Conservation (phyloP, 257 asterid genomes). For the Solanum rostratum region DNA sequence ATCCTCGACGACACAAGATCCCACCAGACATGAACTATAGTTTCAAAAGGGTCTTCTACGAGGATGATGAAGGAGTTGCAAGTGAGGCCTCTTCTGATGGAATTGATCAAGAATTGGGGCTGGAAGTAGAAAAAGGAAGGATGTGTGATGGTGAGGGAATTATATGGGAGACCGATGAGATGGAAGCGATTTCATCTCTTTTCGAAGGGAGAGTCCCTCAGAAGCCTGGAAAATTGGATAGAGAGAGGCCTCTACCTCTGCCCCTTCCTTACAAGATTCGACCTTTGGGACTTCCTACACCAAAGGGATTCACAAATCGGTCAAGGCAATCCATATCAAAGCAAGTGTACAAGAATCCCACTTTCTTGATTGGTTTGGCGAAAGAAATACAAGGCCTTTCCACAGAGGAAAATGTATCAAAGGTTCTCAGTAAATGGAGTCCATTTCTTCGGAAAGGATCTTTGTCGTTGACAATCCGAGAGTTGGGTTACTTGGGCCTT, state of each 20-base stretch:
- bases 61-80: conserved; percentile 10
- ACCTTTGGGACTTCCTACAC: conserved; percentile 58
- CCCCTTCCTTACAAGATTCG: conserved; percentile 59
- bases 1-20: conserved; percentile 45
- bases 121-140: not conserved
- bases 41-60: not conserved
- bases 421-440: conserved; percentile 45
- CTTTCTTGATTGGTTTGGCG: conserved; percentile 73
- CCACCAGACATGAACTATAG: conserved; percentile 26
- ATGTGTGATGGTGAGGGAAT: conserved; percentile 16
- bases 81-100: not conserved
- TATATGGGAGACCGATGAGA: conserved; percentile 62
- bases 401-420: conserved; percentile 38
- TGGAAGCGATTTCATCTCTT: conserved; percentile 79
- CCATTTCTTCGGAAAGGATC: conserved; percentile 75
- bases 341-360: conserved; percentile 63
- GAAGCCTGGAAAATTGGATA: conserved; percentile 54
- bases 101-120: not conserved
- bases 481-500: conserved; percentile 68
- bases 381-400: conserved; percentile 54
- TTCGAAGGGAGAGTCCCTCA: conserved; percentile 70
- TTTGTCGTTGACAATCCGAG: conserved; percentile 57
- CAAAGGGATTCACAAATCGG: conserved; percentile 32
- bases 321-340: conserved; percentile 37
- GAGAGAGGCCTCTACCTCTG: conserved; percentile 61